Evolutionary conservation across 1,139 yeast species (phyloP).

Genomic region (Suhomyces maxii): DNA sequence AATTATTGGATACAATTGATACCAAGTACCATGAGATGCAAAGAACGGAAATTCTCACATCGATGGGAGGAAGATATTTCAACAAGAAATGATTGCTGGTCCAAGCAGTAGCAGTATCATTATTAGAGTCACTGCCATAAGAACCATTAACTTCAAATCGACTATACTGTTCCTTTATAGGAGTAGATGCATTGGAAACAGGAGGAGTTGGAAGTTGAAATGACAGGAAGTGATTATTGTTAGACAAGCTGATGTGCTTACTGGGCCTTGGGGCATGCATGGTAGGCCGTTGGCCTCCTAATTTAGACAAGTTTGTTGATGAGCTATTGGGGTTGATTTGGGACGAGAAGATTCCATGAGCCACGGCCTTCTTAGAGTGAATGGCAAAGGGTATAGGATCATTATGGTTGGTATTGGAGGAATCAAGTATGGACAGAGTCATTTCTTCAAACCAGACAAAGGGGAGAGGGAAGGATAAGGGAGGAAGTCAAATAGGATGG

Average conservation of each 20-base stretch:
- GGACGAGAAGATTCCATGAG: conserved; percentile 2
- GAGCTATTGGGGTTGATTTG: conserved; percentile 27
- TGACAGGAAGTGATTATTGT: conserved; percentile 12
- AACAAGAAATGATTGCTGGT: background rate
- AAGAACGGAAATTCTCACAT: conserved; percentile 34
- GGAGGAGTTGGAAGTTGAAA: conserved; percentile 39
- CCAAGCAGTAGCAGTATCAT: background rate
- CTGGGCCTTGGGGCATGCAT: conserved; percentile 20
- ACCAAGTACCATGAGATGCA: conserved; percentile 78
- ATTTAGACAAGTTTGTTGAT: conserved; percentile 24
- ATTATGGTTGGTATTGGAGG: background rate
- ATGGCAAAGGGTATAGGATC: background rate
- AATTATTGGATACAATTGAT: conserved; percentile 79
- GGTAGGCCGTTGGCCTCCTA: conserved; percentile 7
- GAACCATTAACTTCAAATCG: background rate
- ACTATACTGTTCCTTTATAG: conserved; percentile 20
- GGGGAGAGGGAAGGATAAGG: background rate
- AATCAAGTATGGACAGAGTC: background rate
- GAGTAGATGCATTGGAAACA: conserved; percentile 34
- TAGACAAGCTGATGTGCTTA: conserved; percentile 19
- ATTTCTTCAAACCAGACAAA: background rate
- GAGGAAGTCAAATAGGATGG: no score
- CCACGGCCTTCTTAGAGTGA: background rate
- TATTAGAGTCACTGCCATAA: background rate
- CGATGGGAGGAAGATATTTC: conserved; percentile 27